phyloP scores from a whole-genome alignment of 2,329 filamentous ascomycete species.

The Epichloe elymi region DNA sequence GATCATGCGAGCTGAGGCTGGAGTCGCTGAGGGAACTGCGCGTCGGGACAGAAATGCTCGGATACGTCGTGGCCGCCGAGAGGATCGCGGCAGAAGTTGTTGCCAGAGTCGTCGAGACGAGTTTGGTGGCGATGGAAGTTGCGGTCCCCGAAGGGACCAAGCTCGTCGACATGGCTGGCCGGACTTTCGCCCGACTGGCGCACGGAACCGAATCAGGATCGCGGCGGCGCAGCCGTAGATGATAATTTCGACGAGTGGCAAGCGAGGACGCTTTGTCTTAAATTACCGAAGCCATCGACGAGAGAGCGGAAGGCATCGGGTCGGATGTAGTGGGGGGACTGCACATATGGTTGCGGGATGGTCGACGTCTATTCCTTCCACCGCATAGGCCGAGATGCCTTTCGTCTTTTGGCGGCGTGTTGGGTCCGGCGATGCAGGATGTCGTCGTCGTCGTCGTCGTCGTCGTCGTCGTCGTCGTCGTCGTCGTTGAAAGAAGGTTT shows the following conservation, averaged over 20 bases:
- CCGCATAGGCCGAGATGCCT: too few relatives aligned
- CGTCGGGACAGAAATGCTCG: neutral
- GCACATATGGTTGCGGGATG: too few relatives aligned
- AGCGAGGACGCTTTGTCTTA: neutral
- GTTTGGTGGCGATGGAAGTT: neutral
- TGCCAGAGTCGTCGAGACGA: neutral
- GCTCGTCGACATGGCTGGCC: slow-evolving; percentile 4
- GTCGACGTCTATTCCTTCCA: too few relatives aligned
- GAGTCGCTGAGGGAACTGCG: slow-evolving; percentile 16
- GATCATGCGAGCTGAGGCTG: slow-evolving; percentile 17
- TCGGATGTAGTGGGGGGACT: neutral
- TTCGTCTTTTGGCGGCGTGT: too few relatives aligned
- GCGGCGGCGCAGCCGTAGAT: neutral
- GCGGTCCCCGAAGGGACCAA: slow-evolving; percentile 2
- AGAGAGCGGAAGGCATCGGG: neutral
- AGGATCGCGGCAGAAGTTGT: neutral
- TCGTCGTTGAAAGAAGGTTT: too few relatives aligned
- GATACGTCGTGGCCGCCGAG: neutral
- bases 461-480: too few relatives aligned
- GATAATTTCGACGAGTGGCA: neutral
- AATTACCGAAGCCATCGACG: neutral
- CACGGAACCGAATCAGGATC: neutral
- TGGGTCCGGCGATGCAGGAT: too few relatives aligned
- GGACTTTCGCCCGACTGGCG: slow-evolving; percentile 1
- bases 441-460: too few relatives aligned